Evolutionary conservation across 768 basidiomycete species (phyloP), one percentile per base, ranked within the genome.

Genomic region (Paxillus involutus): DNA sequence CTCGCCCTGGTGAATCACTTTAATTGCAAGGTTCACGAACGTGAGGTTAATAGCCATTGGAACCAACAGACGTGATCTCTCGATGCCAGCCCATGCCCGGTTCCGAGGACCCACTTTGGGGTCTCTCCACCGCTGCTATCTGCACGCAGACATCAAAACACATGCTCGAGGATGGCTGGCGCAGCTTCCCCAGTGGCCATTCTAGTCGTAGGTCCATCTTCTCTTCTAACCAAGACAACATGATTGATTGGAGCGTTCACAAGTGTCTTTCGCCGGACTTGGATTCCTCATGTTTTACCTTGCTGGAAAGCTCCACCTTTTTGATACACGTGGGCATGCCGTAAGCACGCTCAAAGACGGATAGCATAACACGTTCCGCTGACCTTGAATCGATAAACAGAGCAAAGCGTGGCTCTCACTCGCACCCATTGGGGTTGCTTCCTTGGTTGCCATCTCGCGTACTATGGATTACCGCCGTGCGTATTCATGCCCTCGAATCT

Each of bases 181-280:
- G 89, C 53, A 94, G 92, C 64, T 97, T 98, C 71, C 89, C 88
- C 4, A 92, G 89, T 37, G 95, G 95, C 1, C 94, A 96, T 70
- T 86, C 91, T 4, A 93, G 91, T 63, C 56, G 93, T 94, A 71
- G 52, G 88, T 73, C 42, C 12, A 2, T 42, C 21, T 39, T 19
- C 14, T 19, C 24, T 11, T 10, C 10, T 33, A 6, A 14, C 3
- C 24, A 11, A n/a, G 51, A 33, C 17, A 11, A 9, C 19, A 17
- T 5, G 7, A 40, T 46, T 58, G 4, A 53, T 17, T 29, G 26
- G 32, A 29, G 17, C 13, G 16, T 46, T 50, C 44, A 10, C 59
- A 4, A 91, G 92, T 94, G 56, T 89, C 94, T 0, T 98, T 96
- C 71, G 89, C 94, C 6, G 96, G 96, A 4, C 79, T 99, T 6